Conservation (phyloP, 1,284 basidiomycete genomes). For the Pascua guehoae region DNA sequence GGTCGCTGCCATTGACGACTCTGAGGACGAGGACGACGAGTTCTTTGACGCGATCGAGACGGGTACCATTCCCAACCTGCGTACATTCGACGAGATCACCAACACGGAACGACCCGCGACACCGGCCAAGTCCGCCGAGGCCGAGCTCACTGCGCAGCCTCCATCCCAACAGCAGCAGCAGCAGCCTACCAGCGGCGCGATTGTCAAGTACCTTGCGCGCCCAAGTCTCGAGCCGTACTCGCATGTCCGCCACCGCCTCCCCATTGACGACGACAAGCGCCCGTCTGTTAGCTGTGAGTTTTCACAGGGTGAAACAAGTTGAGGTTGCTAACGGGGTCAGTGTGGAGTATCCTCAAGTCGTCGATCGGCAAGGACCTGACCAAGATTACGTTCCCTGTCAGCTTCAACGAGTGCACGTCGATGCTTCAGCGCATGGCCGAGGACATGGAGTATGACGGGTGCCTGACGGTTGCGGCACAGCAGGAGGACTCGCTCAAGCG, state of each 20-base stretch:
- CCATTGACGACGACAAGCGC: constrained; percentile 72
- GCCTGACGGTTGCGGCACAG: constrained; percentile 68
- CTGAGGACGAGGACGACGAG: constrained; percentile 82
- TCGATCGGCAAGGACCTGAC: constrained; percentile 97
- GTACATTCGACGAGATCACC: constrained; percentile 62
- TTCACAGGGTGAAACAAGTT: too few species aligned
- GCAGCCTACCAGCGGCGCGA: constrained; percentile 3
- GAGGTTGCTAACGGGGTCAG: constrained; percentile 13
- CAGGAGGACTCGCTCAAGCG: constrained; percentile 76
- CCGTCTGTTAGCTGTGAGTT: constrained; percentile 69
- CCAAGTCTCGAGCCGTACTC: constrained; percentile 68
- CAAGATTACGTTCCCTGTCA: constrained; percentile 88
- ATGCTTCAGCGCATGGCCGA: constrained; percentile 83
- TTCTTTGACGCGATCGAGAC: constrained; percentile 96
- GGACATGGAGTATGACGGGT: constrained; percentile 94
- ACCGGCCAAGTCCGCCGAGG: neutral
- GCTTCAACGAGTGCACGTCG: constrained; percentile 93
- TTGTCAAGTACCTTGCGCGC: constrained; percentile 48
- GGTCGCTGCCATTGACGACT: constrained; percentile 40
- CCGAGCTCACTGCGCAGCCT: neutral
- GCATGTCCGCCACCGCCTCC: constrained; percentile 62
- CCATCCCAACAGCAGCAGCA: too few species aligned
- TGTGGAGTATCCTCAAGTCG: constrained; percentile 95
- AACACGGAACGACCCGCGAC: constrained; percentile 21
- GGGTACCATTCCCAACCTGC: constrained; percentile 65